Conservation (phyloP, 495 filamentous ascomycete genomes). For the Penicillium bovifimosum region DNA sequence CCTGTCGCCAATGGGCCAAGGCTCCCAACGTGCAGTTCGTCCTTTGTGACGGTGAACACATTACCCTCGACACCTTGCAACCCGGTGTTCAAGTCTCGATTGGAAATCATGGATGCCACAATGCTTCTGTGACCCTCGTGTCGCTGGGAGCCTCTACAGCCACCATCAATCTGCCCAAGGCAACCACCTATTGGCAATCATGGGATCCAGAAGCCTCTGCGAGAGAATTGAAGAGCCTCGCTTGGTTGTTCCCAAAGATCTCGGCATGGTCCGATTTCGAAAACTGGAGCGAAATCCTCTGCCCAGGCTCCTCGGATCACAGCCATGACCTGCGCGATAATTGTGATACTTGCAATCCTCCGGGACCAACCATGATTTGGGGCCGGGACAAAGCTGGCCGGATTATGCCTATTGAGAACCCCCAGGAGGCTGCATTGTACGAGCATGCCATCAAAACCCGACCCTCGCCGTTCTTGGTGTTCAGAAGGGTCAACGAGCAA, state of each 20-base stretch:
- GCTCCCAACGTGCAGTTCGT: constrained; percentile 8
- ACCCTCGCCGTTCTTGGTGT: constrained; percentile 43
- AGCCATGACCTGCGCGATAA: background rate
- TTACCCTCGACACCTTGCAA: constrained; percentile 13
- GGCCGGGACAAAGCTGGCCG: constrained; percentile 12
- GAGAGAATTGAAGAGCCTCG: constrained; percentile 18
- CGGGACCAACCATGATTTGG: constrained; percentile 40
- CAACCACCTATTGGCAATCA: constrained; percentile 16
- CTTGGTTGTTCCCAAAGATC: constrained; percentile 31
- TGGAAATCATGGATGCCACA: constrained; percentile 15
- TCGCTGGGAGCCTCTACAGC: constrained; percentile 15
- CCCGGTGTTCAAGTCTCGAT: constrained; percentile 10
- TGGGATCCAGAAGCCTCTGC: constrained; percentile 16
- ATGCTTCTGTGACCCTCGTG: constrained; percentile 25
- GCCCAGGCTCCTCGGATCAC: background rate
- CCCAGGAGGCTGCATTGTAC: constrained; percentile 37
- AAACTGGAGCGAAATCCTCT: constrained; percentile 21
- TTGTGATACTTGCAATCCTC: constrained; percentile 41
- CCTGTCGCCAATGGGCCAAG: constrained; percentile 23
- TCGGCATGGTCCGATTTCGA: constrained; percentile 14
- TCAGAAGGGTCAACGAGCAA: constrained; percentile 29
- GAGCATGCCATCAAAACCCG: constrained; percentile 46
- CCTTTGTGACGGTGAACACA: constrained; percentile 2
- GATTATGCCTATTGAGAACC: constrained; percentile 43
- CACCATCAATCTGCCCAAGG: constrained; percentile 9